A percentile compares a stretch with the other conserved stretches of the same genome.
Conservation (phyloP, 306 rosid genomes). For the Citrullus amarus region DNA sequence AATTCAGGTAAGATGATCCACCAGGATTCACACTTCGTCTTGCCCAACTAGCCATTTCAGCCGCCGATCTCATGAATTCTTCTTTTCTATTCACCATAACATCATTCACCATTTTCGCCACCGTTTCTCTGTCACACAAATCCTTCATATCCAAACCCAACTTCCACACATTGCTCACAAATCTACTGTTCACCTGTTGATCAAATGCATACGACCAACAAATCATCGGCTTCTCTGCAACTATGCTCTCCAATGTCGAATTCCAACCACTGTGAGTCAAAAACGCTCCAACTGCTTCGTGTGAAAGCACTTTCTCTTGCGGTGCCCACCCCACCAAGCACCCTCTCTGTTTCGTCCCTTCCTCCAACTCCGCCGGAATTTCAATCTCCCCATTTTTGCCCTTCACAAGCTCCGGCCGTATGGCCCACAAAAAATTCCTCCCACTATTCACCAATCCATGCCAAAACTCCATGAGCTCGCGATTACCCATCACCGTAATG, state of each 20-base stretch:
- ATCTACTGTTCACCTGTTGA: constrained; percentile 20
- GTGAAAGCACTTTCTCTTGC: constrained; percentile 22
- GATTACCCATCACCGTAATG: background rate
- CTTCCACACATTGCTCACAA: constrained; percentile 23
- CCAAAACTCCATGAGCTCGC: constrained; percentile 15
- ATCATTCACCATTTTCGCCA: constrained; percentile 17
- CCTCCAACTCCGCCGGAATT: constrained; percentile 4
- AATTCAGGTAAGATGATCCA: background rate
- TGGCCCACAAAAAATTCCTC: background rate
- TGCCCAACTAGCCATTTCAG: constrained; percentile 11
- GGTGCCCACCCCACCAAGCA: constrained; percentile 28
- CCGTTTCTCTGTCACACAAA: background rate
- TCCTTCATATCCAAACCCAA: constrained; percentile 19
- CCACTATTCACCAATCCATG: constrained; percentile 8
- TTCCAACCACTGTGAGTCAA: constrained; percentile 30
- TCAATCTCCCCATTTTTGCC: background rate
- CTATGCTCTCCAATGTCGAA: constrained; percentile 24
- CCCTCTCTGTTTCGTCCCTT: constrained; percentile 19
- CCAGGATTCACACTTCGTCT: constrained; percentile 3
- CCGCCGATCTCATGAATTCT: constrained; percentile 13
- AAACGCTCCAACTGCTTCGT: constrained; percentile 24
- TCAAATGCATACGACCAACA: constrained; percentile 16
- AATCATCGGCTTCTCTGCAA: constrained; percentile 24
- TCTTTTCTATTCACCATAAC: constrained; percentile 13
- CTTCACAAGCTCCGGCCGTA: background rate